Conservation (phyloP, 1,284 basidiomycete genomes). For the Puccinia polysora region DNA sequence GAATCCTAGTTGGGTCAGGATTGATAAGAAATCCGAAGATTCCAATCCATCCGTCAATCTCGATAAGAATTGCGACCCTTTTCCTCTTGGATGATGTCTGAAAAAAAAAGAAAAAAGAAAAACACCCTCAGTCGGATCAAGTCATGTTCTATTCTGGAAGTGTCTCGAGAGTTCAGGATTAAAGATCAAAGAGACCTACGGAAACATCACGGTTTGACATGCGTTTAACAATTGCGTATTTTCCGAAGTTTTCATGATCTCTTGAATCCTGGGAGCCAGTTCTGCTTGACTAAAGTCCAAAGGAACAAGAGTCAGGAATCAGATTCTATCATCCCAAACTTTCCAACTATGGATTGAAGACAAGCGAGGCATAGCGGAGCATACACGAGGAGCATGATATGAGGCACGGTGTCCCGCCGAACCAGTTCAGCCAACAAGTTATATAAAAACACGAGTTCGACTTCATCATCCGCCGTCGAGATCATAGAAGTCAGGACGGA, state of each 20-base stretch:
- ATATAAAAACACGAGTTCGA: conserved; percentile 74
- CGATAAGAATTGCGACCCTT: conserved; percentile 7
- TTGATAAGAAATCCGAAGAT: conserved; percentile 22
- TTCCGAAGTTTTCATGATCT: conserved; percentile 22
- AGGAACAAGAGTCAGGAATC: no score
- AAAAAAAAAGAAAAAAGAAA: background rate
- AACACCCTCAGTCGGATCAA: background rate
- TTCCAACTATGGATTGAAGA: no score
- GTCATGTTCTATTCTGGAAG: no score
- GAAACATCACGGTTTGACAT: conserved; percentile 32
- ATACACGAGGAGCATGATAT: conserved; percentile 32
- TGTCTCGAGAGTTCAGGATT: no score
- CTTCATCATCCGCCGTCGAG: conserved; percentile 69
- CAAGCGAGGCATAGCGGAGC: background rate
- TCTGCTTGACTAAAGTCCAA: conserved; percentile 6
- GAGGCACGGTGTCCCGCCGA: conserved; percentile 3
- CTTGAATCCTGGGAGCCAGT: conserved; percentile 7
- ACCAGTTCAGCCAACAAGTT: conserved; percentile 71
- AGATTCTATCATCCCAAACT: no score
- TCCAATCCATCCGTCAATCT: conserved; percentile 16
- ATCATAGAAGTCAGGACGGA: conserved; percentile 74
- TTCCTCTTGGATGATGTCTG: conserved; percentile 6
- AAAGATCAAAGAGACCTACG: no score
- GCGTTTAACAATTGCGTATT: conserved; percentile 11
- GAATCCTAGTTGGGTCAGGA: conserved; percentile 19